A percentile compares a stretch with the other conserved stretches of the same genome.
Conservation (phyloP, 352 stramenopile species). For the Globisporangium echinulatum region DNA sequence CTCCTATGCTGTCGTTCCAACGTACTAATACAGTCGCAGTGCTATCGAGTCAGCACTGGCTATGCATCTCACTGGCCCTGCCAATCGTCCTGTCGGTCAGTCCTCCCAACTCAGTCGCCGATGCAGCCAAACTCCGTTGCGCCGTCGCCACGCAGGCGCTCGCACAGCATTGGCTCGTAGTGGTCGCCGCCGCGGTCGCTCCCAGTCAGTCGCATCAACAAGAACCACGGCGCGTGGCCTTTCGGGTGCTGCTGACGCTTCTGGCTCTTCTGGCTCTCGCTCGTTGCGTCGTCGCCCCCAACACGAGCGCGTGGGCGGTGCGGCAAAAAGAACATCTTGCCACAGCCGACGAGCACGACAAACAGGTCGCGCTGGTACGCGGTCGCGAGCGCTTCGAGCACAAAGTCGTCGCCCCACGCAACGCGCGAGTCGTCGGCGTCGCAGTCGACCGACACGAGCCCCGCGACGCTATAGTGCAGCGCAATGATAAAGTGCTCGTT, state of each 20-base stretch:
- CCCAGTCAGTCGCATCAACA: constrained; percentile 83
- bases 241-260: constrained; percentile 56
- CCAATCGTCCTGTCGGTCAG: too few species aligned
- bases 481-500: constrained; percentile 78
- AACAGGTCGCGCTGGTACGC: constrained; percentile 87
- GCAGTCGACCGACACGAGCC: constrained; percentile 77
- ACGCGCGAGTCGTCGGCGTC: constrained; percentile 72
- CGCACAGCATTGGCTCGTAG: constrained; percentile 85
- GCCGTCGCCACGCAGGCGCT: constrained; percentile 74
- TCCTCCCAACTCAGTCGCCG: constrained; percentile 35
- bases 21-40: too few species aligned
- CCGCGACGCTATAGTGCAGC: constrained; percentile 73
- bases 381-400: constrained; percentile 77
- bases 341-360: constrained; percentile 79
- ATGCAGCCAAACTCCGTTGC: constrained; percentile 82
- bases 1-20: too few species aligned
- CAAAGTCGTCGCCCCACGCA: constrained; percentile 85
- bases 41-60: too few species aligned
- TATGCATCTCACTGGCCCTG: too few species aligned
- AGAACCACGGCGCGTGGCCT: constrained; percentile 78
- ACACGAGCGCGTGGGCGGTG: constrained; percentile 44
- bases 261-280: constrained; percentile 18
- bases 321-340: constrained; percentile 87
- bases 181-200: constrained; percentile 81
- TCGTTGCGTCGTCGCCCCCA: too few species aligned